These are phyloP conservation scores for Blastocrithidia nonstop DNA, from an alignment of 208 protist species.

Conservation along the genomic window DNA sequence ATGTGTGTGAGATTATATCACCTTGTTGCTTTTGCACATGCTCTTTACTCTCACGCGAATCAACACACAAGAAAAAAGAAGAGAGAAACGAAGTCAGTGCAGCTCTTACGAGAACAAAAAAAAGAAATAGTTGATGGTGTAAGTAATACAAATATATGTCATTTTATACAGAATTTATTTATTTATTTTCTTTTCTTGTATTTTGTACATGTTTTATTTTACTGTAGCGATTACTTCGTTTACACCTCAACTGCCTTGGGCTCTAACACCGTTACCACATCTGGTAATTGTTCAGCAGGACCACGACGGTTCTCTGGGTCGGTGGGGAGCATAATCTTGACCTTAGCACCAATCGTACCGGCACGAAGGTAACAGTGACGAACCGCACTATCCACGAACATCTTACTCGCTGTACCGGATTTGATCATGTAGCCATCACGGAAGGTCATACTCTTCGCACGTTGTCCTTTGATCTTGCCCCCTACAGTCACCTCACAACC, in stretches of 20 bases:
- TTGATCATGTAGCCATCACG: slow-evolving; percentile 99
- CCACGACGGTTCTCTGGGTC: slow-evolving; percentile 68
- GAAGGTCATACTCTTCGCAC: slow-evolving; percentile 99
- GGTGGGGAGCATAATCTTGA: slow-evolving; percentile 98
- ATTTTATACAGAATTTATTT: no score
- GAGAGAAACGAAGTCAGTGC: no score
- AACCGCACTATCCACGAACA: slow-evolving; percentile 92
- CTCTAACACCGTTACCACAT: slow-evolving; percentile 70
- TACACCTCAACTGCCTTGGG: slow-evolving; percentile 32
- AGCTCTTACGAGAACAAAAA: no score
- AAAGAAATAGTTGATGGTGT: no score
- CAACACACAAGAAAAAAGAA: no score
- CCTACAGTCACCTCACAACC: slow-evolving; percentile 98
- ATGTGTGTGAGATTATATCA: no score
- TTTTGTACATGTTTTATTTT: neutral
- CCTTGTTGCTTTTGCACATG: no score
- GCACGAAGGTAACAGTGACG: slow-evolving; percentile 97
- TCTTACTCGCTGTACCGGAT: slow-evolving; percentile 86
- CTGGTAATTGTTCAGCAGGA: slow-evolving; percentile 41
- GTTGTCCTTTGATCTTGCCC: slow-evolving; percentile 98
- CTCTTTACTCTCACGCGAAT: no score
- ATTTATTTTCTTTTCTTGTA: no score
- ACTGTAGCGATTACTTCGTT: neutral
- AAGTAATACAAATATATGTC: no score
- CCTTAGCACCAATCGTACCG: slow-evolving; percentile 96